Evolutionary conservation across 2,329 filamentous ascomycete species (phyloP), one percentile per base, ranked within the genome.

Genomic region (Talaromyces islandicus): DNA sequence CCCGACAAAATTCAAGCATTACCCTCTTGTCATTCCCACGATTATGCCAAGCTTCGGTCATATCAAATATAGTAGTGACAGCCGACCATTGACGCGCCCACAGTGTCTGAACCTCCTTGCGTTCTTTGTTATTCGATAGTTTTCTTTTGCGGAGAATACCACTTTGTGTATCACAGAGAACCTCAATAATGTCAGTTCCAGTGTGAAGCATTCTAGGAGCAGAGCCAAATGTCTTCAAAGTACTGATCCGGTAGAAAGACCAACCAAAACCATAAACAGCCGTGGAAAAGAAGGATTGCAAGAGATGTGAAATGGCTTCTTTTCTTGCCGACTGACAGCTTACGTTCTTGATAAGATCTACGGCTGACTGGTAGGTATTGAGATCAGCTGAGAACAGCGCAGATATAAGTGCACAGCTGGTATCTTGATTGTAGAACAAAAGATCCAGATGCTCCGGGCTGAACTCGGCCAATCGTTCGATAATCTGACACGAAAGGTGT

Each of bases 1-100:
- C 91, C 65, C 94, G 88, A 70, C 92, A 97, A 69, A 97, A 97
- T 60, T 96, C 88, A 68, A 92, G 88, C 90, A 99, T 92, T 58
- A 85, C 80, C 21, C 80, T 76, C 70, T 91, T 94, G 56, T 93
- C 88, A 61, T 90, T 85, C 4, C 78, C 74, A 53, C 77, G 73
- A 24, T 85, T 79, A 64, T 91, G 91, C 94, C 94, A 99, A 11
- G 79, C 78, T 70, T 96, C 92, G 3, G 92, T 95, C 62, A 88
- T 86, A 48, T 86, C 81, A 69, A 97, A 97, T 17, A 93, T 90
- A 59, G 88, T 87, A 48, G 88, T 88, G 50, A 97, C 81, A 52
- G 87, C 87, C 60, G 84, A 83, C 95, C 95, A 99, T 66, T 92
- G 84, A 60, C 85, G 84, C 62, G 86, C 83, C 95, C 95, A 99